phyloP scores from a whole-genome alignment of 768 basidiomycete species.

The Macrolepiota albuminosa region DNA sequence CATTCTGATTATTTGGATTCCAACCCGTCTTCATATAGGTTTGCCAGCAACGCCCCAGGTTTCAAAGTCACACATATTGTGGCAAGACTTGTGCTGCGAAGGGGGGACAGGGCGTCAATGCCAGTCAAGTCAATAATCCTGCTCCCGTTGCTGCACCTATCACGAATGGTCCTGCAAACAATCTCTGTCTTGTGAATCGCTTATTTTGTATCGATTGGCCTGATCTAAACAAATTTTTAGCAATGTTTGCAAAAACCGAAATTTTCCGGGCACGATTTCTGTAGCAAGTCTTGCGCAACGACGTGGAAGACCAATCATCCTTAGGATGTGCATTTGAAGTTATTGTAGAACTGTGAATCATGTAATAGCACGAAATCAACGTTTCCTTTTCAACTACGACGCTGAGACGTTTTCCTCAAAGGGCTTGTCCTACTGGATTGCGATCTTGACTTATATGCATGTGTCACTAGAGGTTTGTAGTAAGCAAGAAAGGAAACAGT shows the following conservation, averaged over 20 bases:
- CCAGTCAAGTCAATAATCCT: not conserved
- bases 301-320: not conserved
- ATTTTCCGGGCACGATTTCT: not conserved
- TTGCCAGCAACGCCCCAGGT: not conserved
- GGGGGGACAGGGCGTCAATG: not conserved
- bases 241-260: not conserved
- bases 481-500: not conserved
- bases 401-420: not conserved
- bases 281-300: not conserved
- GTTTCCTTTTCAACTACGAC: not conserved
- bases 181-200: not conserved
- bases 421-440: not conserved
- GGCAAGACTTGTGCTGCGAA: conserved; percentile 53
- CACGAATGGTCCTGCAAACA: not conserved
- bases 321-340: not conserved
- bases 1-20: not conserved
- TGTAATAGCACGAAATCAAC: not conserved
- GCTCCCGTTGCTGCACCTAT: not conserved
- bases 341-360: not conserved
- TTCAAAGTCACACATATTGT: conserved; percentile 17
- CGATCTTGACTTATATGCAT: not conserved
- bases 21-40: not conserved
- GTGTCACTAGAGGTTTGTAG: not conserved
- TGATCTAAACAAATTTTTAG: not conserved
- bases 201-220: not conserved